Evolutionary conservation across 2,329 filamentous ascomycete species (phyloP).

Genomic region (Trichoderma sp.): DNA sequence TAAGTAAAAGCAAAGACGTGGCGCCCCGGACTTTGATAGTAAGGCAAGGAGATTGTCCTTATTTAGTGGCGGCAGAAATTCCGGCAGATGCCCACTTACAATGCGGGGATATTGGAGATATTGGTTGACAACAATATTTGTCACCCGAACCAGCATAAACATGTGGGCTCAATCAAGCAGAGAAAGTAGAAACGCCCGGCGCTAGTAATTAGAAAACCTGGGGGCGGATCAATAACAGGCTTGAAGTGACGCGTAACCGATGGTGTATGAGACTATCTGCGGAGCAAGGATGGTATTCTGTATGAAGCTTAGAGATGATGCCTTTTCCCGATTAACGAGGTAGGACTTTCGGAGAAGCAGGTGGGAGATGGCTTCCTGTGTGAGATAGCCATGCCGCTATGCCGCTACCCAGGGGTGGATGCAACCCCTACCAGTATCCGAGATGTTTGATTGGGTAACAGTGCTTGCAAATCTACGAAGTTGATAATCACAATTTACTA

Average conservation of each 20-base stretch:
- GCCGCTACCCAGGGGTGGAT: not conserved
- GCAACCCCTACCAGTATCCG: not conserved
- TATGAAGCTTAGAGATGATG: not conserved
- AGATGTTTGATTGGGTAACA: not conserved
- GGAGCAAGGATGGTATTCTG: not conserved
- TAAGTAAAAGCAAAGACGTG: not conserved
- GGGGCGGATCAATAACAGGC: not conserved
- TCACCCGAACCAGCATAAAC: not conserved
- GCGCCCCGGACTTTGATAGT: not conserved
- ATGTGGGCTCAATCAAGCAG: not conserved
- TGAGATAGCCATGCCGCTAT: not conserved
- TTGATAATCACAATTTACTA: not conserved
- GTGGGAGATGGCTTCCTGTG: not conserved
- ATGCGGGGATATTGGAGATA: not conserved
- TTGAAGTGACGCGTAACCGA: not conserved
- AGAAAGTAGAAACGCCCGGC: not conserved
- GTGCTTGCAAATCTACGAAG: not conserved
- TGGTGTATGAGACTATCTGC: not conserved
- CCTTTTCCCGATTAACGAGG: not conserved
- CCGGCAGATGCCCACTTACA: not conserved
- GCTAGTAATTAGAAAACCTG: not conserved
- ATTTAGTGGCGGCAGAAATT: not conserved
- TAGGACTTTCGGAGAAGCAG: not conserved
- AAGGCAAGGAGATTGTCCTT: not conserved
- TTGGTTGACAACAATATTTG: not conserved